Percentiles rank a stretch among this genome's conserved stretches.
Conservation (phyloP, 2,329 filamentous ascomycete species). For the Penicillium sp. region DNA sequence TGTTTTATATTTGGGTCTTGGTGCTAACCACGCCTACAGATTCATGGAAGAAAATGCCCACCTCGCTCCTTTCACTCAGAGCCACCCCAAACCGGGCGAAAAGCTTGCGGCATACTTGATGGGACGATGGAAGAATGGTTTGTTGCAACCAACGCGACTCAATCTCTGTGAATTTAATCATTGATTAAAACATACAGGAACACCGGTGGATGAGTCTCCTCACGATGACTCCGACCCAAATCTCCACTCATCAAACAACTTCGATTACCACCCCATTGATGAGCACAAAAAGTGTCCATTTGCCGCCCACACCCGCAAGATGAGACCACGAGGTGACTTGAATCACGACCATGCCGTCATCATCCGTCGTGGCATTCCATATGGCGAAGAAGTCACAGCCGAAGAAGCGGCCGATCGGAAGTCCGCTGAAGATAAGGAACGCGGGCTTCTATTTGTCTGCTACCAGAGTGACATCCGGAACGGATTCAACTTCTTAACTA, state of each 20-base stretch:
- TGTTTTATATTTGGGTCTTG: not conserved
- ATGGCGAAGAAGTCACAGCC: constrained; percentile 38
- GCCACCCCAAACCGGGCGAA: not conserved
- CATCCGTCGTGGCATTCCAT: constrained; percentile 48
- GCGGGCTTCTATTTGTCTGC: constrained; percentile 48
- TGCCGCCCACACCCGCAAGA: constrained; percentile 50
- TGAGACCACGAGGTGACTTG: constrained; percentile 43
- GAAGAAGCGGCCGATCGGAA: constrained; percentile 30
- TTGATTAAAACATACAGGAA: constrained; percentile 20
- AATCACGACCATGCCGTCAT: constrained; percentile 35
- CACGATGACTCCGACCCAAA: constrained; percentile 26
- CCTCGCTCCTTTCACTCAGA: constrained; percentile 21
- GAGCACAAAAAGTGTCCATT: constrained; percentile 45
- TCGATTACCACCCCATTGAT: constrained; percentile 33
- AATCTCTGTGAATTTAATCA: not conserved
- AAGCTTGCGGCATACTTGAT: constrained; percentile 45
- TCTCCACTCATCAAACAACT: constrained; percentile 33
- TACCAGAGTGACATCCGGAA: constrained; percentile 46
- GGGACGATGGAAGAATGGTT: constrained; percentile 46
- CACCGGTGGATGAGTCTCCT: constrained; percentile 34
- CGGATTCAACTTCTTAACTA: constrained; percentile 38
- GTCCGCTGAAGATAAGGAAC: constrained; percentile 32
- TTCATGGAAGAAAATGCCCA: constrained; percentile 37
- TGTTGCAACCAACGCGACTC: not conserved
- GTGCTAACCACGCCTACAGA: constrained; percentile 1